A percentile compares a stretch with the other conserved stretches of the same genome.
phyloP scores from a whole-genome alignment of 768 basidiomycete species.

The Rhizopogon vulgaris region DNA sequence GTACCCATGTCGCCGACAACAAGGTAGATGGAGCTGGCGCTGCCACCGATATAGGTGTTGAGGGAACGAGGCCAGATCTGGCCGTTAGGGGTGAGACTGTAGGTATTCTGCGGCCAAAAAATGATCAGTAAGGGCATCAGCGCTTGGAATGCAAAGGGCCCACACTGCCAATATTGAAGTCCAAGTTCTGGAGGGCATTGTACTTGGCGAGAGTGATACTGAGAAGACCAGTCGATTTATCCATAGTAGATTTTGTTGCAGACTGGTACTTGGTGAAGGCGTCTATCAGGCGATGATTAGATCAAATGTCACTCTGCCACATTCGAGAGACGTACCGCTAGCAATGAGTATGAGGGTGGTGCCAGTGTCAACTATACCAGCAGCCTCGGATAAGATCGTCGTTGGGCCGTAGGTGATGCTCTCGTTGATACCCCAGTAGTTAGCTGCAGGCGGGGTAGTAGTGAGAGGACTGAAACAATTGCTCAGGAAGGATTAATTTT shows the following conservation, averaged over 20 bases:
- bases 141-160: not conserved
- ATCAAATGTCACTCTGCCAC: not conserved
- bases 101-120: slow-evolving; percentile 18
- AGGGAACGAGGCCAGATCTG: slow-evolving; percentile 38
- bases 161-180: slow-evolving; percentile 6
- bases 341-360: slow-evolving; percentile 48
- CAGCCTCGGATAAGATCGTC: slow-evolving; percentile 37
- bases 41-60: slow-evolving; percentile 39
- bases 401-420: slow-evolving; percentile 44
- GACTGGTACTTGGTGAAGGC: slow-evolving; percentile 20
- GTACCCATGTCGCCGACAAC: slow-evolving; percentile 34
- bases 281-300: slow-evolving; percentile 11
- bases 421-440: slow-evolving; percentile 61
- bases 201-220: slow-evolving; percentile 2
- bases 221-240: slow-evolving; percentile 13
- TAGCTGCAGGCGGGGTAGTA: slow-evolving; percentile 34
- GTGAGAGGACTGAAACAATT: slow-evolving; percentile 36
- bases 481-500: not conserved
- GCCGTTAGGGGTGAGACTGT: slow-evolving; percentile 36
- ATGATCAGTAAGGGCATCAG: not conserved
- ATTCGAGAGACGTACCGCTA: slow-evolving; percentile 22
- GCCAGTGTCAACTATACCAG: slow-evolving; percentile 59
- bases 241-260: slow-evolving; percentile 4
- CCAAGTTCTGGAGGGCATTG: slow-evolving; percentile 1
- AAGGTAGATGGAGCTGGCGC: slow-evolving; percentile 28